Base-by-base conservation (phyloP, 148 eudicot species). In the Silene latifolia region DNA sequence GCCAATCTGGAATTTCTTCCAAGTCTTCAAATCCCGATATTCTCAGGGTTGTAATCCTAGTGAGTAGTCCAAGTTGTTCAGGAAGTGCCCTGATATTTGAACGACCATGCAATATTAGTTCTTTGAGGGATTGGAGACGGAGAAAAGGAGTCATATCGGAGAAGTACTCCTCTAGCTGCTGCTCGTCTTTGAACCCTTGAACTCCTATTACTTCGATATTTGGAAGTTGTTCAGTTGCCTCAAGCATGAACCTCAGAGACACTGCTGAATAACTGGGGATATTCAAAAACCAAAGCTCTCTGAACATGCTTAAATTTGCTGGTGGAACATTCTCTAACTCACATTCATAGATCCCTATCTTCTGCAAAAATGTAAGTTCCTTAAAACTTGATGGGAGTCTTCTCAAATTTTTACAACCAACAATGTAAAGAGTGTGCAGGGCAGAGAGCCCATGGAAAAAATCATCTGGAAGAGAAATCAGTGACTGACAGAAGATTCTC, bases 1-100 rank as follows among this genome's bases (percentile, higher is more conserved):
- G 12, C 58, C 76, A 62, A n/a, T 73, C 76, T 8, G 76, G 67
- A 62, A 73, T 19, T 63, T 21, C 42, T 18, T 73, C 68, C 44
- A 73, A 24, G 19, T 25, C 58, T 7, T 73, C 69, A 39, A 73
- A 73, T 18, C 23, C 5, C 53, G 0, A 5, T 10, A 73, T 61
- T 8, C 2, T 19, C 60, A 73, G 42, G 8, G 2, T 4, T 47
- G 24, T 47, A 63, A 73, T 19, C 1, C 23, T 17, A 8, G 57
- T 62, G 29, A 73, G 53, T 18, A 61, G 68, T 74, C 65, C 44
- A 46, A 74, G 56, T 27, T 74, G 42, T 74, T 47, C 69, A n/a
- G 69, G 77, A 15, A 74, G 27, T 18, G 47, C 12, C 46, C 29
- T 74, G 60, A 47, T 17, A 7, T 14, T 25, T 46, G 69, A 57